These are phyloP conservation scores for Trebouxia sp. DNA, from an alignment of 139 green algal genomes.

Conservation along the genomic window DNA sequence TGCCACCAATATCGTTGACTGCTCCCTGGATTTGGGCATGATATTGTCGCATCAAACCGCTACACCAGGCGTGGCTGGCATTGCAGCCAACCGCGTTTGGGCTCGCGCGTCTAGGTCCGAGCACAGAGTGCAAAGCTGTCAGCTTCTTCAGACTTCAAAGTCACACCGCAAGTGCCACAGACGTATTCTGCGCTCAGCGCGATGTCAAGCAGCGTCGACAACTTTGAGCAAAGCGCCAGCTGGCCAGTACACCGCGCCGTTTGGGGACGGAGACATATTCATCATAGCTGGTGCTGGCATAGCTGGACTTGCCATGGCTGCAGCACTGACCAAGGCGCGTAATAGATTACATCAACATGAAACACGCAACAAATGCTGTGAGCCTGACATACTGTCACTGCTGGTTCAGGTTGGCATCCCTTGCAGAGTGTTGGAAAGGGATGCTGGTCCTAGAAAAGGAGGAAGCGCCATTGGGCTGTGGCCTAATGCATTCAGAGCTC, in stretches of 20 bases:
- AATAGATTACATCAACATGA: background rate
- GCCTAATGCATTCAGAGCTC: slow-evolving; percentile 75
- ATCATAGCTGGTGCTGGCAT: slow-evolving; percentile 65
- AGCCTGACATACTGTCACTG: background rate
- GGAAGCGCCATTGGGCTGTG: slow-evolving; percentile 74
- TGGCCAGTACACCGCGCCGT: background rate
- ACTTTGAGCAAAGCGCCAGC: background rate
- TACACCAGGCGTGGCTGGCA: too few species aligned
- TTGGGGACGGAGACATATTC: slow-evolving; percentile 34
- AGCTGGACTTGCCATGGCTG: slow-evolving; percentile 65
- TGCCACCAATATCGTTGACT: too few species aligned
- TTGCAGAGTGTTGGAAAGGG: slow-evolving; percentile 61
- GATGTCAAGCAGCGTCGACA: background rate
- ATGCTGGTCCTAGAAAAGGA: slow-evolving; percentile 28
- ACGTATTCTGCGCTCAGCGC: background rate
- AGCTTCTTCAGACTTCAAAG: background rate
- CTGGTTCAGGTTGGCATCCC: slow-evolving; percentile 57
- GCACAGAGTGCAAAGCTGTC: too few species aligned
- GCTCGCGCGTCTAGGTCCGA: too few species aligned
- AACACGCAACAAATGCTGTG: background rate
- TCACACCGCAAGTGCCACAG: background rate
- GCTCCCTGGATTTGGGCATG: too few species aligned
- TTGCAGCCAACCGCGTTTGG: too few species aligned
- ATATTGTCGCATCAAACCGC: too few species aligned
- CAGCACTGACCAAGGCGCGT: slow-evolving; percentile 50